Base-by-base conservation (phyloP, 768 basidiomycete species). In the Suillus placidus region DNA sequence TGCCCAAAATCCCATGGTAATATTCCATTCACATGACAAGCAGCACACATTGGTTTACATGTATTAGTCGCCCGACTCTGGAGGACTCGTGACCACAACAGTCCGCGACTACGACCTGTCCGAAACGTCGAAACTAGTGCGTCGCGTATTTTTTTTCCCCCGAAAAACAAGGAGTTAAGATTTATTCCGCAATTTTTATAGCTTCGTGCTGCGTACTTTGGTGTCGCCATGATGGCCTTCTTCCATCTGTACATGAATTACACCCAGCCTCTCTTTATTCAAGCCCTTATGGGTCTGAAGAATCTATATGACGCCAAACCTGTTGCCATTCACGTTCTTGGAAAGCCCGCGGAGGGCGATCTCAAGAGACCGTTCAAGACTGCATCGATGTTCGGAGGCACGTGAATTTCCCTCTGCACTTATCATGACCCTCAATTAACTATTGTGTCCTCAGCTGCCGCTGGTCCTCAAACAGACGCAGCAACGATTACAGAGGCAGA, bases 191-290 rank as follows among this genome's bases (percentile, higher is more conserved):
- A 18, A 38, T 7, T 47, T 23, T 18, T 47, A 16, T 63, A 90
- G 88, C 83, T 92, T 66, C 88, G 87, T 47, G 80, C 83, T n/a
- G 85, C 82, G 9, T 92, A 85, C 78, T 85, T 87, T 78, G 90
- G 91, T 68, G 77, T 94, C 72, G 90, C 88, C 60, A 93, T 94
- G 90, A 95, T 96, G 92, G 84, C 74, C 65, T 90, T 95, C 84
- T 88, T 98, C 82, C 97, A 99, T 81, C 67, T 91, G 61, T 99
- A 98, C 86, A 82, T 99, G 81, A 88, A 92, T 76, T 98, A 93
- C 85, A 96, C 95, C 8, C 96, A 97, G 74, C 97, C 97, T 8
- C 87, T 99, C 69, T 97, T 98, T 80, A 91, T 98, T 69, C 97
- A 98, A 77, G 87, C 87, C 14, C 85, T 99, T 70, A 97, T 97